Base-by-base conservation (phyloP, 495 filamentous ascomycete genomes). In the Ramalina intermedia region DNA sequence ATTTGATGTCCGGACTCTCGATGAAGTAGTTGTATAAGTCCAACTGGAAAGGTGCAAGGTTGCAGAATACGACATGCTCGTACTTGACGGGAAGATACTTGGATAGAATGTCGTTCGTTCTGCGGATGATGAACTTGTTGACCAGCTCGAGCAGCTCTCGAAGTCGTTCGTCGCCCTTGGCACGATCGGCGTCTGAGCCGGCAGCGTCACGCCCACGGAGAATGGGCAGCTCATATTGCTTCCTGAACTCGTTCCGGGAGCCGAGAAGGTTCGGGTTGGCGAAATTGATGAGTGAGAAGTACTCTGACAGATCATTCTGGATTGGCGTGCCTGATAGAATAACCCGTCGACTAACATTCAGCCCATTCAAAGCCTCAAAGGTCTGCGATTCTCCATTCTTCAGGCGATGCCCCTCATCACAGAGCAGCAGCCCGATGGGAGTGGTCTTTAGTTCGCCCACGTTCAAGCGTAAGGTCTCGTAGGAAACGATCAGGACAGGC, bases 51-150 rank as follows among this genome's bases (percentile, higher is more conserved):
- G 84, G 81, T 20, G 89, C 82, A 29, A 95, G 74, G 57, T 93
- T 94, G 72, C 91, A 99, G 69, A 99, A 99, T n/a, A 99, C 93
- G 26, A 99, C 91, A 64, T 99, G 91, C 59, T 99, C 91, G 66
- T 99, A 99, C 67, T 99, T 99, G 66, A 96, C 79, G 2, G 91
- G 93, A 42, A 99, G 74, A 64, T 99, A 99, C 61, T 99, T 96
- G 37, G 90, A 94, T 17, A 99, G 68, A 47, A 99, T 90, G 60
- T 99, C 91, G 72, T 99, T 99, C 0, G 90, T 96, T 24, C 91
- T 80, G 39, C 91, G 85, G 60, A 99, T 99, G 64, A 99, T 96
- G 70, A 96, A 99, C 58, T 94, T 95, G 68, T 96, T 96, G 55
- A 99, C 91, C 33, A 93, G 69, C 7, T 69, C 69, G 0, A 91